Percentiles rank a stretch among this genome's conserved stretches.
Conservation (phyloP, 306 rosid genomes). For the Oemleria cerasiformis region DNA sequence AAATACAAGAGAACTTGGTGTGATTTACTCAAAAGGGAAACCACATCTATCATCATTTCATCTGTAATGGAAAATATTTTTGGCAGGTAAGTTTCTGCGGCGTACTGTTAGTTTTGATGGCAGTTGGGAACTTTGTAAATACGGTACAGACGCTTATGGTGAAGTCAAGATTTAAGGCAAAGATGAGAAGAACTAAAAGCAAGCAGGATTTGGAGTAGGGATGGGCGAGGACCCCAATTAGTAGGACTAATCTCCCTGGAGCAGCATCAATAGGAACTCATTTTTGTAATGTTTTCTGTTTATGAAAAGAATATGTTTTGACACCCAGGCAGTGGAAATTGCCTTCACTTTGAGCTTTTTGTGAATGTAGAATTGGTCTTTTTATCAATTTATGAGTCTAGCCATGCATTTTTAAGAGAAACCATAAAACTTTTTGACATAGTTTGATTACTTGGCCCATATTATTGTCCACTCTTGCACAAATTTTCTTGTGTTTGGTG, state of each 20-base stretch:
- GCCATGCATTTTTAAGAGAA: background rate
- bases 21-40: background rate
- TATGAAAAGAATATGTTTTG: background rate
- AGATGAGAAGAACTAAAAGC: conserved; percentile 89
- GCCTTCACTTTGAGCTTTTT: conserved; percentile 14
- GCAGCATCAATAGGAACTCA: conserved; percentile 16
- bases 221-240: conserved; percentile 10
- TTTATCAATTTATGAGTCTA: background rate
- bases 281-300: conserved; percentile 18
- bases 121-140: conserved; percentile 83
- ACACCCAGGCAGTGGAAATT: conserved; percentile 7
- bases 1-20: background rate
- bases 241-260: conserved; percentile 14
- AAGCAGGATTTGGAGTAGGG: conserved; percentile 64
- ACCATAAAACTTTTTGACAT: background rate
- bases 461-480: background rate
- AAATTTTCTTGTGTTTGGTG: background rate
- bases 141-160: conserved; percentile 83
- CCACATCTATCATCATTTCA: conserved; percentile 3
- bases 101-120: conserved; percentile 75
- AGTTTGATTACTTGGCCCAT: background rate
- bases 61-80: conserved; percentile 15
- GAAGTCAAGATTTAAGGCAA: conserved; percentile 94
- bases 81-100: conserved; percentile 91
- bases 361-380: conserved; percentile 13